Evolutionary conservation across 495 filamentous ascomycete genomes (phyloP).

Genomic region (Pseudomonodictys pantanalensis): DNA sequence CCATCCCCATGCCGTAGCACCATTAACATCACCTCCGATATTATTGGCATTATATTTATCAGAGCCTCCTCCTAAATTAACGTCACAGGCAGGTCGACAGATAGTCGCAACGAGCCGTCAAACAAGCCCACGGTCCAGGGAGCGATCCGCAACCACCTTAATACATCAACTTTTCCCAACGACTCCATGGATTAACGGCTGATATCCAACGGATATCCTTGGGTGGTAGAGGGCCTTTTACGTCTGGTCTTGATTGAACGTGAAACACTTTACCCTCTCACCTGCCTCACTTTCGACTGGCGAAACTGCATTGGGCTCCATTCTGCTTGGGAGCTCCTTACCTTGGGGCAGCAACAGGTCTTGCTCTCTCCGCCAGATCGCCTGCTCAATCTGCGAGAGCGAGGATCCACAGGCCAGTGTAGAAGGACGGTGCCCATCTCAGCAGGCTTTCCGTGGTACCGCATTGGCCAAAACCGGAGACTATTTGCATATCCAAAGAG

Average conservation of each 20-base stretch:
- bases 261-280: slow-evolving; percentile 22
- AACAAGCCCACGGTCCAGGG: slow-evolving; percentile 26
- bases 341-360: slow-evolving; percentile 11
- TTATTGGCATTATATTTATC: slow-evolving; percentile 33
- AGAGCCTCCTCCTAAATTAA: slow-evolving; percentile 32
- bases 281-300: slow-evolving; percentile 7
- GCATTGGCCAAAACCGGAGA: too few species aligned
- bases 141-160: slow-evolving; percentile 30
- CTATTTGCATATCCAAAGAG: too few species aligned
- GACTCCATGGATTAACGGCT: slow-evolving; percentile 23
- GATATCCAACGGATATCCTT: slow-evolving; percentile 28
- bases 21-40: slow-evolving; percentile 31
- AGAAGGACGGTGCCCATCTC: too few species aligned
- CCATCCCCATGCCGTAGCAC: slow-evolving; percentile 32
- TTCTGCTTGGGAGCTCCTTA: slow-evolving; percentile 9
- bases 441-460: too few species aligned
- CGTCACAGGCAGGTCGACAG: slow-evolving; percentile 17
- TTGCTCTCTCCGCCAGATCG: slow-evolving; percentile 1
- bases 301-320: slow-evolving; percentile 12
- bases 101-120: slow-evolving; percentile 13
- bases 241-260: slow-evolving; percentile 26
- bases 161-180: slow-evolving; percentile 28
- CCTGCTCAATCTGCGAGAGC: too few species aligned
- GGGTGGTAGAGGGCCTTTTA: not conserved
- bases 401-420: too few species aligned